A percentile compares a stretch with the other conserved stretches of the same genome.
Evolutionary conservation across 371 early-diverging fungal species (phyloP).

Genomic region (Actinomortierella ambigua): DNA sequence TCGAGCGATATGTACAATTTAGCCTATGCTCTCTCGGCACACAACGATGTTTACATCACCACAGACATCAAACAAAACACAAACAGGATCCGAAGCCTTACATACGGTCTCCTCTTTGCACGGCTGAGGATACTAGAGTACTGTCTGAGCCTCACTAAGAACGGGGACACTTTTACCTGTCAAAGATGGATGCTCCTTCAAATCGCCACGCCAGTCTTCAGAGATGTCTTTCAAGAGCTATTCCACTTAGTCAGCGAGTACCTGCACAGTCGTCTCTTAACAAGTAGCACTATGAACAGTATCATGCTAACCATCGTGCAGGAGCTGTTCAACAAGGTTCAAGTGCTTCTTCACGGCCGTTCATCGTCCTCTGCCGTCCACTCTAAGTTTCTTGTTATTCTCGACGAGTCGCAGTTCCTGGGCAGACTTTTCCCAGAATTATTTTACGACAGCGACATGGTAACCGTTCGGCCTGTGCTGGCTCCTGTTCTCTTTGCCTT

Average conservation of each 20-base stretch:
- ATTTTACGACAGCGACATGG: constrained; percentile 4
- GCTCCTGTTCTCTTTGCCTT: constrained; percentile 12
- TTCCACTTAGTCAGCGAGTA: constrained; percentile 13
- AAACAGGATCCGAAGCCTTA: constrained; percentile 3
- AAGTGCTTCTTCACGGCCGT: constrained; percentile 11
- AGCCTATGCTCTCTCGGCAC: not conserved
- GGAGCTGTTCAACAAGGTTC: not conserved
- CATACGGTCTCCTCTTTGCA: constrained; percentile 11
- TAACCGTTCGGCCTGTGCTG: constrained; percentile 18
- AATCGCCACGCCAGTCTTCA: constrained; percentile 34
- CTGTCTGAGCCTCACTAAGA: constrained; percentile 4
- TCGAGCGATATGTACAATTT: constrained; percentile 12
- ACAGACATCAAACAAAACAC: not conserved
- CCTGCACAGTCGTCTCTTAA: constrained; percentile 3
- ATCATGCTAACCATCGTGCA: too few species aligned
- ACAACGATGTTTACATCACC: not conserved
- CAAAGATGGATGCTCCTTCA: constrained; percentile 31
- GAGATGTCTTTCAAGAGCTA: constrained; percentile 32
- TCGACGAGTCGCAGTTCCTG: constrained; percentile 17
- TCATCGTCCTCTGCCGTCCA: constrained; percentile 11
- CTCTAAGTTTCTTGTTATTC: constrained; percentile 19
- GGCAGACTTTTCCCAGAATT: not conserved
- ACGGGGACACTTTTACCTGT: constrained; percentile 13
- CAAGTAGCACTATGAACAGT: not conserved
- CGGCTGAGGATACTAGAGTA: constrained; percentile 12